Base-by-base conservation (phyloP, 2,329 filamentous ascomycete species). In the Hypoxylon sp. region DNA sequence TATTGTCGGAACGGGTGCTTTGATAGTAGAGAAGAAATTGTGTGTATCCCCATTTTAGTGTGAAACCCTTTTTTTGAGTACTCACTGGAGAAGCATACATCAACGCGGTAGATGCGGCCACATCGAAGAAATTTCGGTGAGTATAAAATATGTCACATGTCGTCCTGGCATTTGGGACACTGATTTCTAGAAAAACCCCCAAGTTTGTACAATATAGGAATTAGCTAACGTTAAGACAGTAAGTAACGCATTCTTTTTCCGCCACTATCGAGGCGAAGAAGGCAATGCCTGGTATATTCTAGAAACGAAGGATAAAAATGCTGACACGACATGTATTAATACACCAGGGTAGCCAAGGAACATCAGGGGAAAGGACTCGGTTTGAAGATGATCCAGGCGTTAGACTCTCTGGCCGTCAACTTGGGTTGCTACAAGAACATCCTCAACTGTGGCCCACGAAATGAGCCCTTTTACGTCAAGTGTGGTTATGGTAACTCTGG, bases 51-150 rank as follows among this genome's bases (percentile, higher is more conserved):
- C 38, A 5, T 30, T 23, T 4, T 10, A 34, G 38, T 14, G 50
- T 30, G n/a, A 17, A 36, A 32, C 14, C 13, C 38, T 56, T 48
- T 69, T 46, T 46, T 57, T 59, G 17, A 51, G 43, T 65, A 43
- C 65, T 64, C 21, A 65, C 53, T 13, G 9, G 11, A 48, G 7
- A 14, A 87, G 86, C 72, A 91, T 92, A 69, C 90, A 91, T 74
- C 84, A 89, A 64, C 85, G 90, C 23, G 89, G 89, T 19, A 80
- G 87, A 13, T 91, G 93, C 3, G 93, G 92, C 1, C 93, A 96
- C 75, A 91, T 96, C 75, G 93, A 96, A 80, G 93, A 96, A 77
- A 94, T 96, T 76, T 91, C 92, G 2, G 90, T n/a, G n/a, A n/a
- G n/a, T n/a, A n/a, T n/a, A n/a, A n/a, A n/a, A n/a, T n/a, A n/a